phyloP scores from a whole-genome alignment of 2,329 filamentous ascomycete species.

The Apiospora aurea region DNA sequence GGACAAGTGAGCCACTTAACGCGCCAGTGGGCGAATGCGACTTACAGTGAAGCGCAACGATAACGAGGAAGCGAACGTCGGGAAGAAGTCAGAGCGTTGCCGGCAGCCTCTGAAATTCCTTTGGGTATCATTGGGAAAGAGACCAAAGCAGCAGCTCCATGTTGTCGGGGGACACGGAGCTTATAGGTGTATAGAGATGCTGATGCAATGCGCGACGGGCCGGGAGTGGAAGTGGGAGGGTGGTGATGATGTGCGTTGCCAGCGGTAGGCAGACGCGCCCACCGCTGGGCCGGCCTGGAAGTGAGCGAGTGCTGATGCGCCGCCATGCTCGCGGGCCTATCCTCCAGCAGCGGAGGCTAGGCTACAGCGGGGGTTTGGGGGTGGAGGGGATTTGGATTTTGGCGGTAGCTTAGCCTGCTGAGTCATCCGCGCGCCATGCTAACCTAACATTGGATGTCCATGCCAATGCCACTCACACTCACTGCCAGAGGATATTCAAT shows the following conservation, averaged over 20 bases:
- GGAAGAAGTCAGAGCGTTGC: conserved; percentile 41
- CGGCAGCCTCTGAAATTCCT: conserved; percentile 36
- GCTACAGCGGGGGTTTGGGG: neutral
- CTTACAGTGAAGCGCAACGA: conserved; percentile 13
- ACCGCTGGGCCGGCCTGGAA: neutral
- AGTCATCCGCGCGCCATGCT: neutral
- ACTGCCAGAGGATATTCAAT: too few species aligned
- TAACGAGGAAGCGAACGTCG: conserved; percentile 28
- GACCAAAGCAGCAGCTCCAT: conserved; percentile 38
- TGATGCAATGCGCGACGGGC: conserved; percentile 23
- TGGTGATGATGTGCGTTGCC: neutral
- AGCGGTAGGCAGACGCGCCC: conserved; percentile 43
- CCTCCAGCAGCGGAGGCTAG: neutral
- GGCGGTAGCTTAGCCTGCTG: conserved; percentile 21
- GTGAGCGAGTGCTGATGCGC: neutral
- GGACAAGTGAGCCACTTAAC: conserved; percentile 21
- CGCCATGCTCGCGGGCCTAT: too few species aligned
- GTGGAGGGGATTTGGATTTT: neutral
- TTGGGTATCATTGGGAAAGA: conserved; percentile 37
- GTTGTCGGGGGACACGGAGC: conserved; percentile 31
- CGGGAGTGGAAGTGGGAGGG: neutral
- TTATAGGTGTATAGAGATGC: conserved; percentile 23
- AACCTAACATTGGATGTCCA: too few species aligned
- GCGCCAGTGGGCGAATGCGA: neutral
- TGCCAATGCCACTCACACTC: too few species aligned